phyloP scores from a whole-genome alignment of 257 asterid species.

The Misopates orontium region DNA sequence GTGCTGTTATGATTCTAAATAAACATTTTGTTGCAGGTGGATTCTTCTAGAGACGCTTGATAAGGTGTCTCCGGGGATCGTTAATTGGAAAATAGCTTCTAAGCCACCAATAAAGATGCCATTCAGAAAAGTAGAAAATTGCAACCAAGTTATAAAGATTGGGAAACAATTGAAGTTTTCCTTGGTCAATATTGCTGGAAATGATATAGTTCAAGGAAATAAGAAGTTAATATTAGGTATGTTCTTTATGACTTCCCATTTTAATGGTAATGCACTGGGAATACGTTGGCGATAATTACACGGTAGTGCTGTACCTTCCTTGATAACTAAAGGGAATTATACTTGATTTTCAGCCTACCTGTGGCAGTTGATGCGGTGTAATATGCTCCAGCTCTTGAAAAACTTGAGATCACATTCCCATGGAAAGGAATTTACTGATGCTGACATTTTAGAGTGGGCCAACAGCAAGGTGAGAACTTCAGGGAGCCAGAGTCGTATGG shows the following conservation, averaged over 20 bases:
- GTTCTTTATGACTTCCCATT: constrained; percentile 18
- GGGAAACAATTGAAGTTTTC: constrained; percentile 93
- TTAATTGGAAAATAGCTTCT: constrained; percentile 87
- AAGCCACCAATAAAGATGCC: constrained; percentile 98
- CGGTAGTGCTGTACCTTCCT: constrained; percentile 12
- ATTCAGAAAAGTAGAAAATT: constrained; percentile 88
- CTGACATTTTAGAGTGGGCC: constrained; percentile 90
- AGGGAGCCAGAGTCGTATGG: constrained; percentile 69
- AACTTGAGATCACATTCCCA: constrained; percentile 82
- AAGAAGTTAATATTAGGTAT: constrained; percentile 86
- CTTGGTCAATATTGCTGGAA: constrained; percentile 89
- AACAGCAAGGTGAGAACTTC: constrained; percentile 70
- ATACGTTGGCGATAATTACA: not conserved
- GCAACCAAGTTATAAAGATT: constrained; percentile 94
- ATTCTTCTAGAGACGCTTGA: constrained; percentile 84
- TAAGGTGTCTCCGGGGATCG: constrained; percentile 89
- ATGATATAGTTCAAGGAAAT: constrained; percentile 93
- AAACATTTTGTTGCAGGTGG: constrained; percentile 60
- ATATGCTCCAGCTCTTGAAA: constrained; percentile 88
- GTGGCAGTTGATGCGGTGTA: constrained; percentile 92
- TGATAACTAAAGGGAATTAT: constrained; percentile 23
- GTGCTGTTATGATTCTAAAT: constrained; percentile 19
- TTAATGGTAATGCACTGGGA: not conserved
- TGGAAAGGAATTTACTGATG: constrained; percentile 84
- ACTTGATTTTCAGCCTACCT: constrained; percentile 72